Base-by-base conservation (phyloP, 345 rosid species). In the Eucalyptus marginata region DNA sequence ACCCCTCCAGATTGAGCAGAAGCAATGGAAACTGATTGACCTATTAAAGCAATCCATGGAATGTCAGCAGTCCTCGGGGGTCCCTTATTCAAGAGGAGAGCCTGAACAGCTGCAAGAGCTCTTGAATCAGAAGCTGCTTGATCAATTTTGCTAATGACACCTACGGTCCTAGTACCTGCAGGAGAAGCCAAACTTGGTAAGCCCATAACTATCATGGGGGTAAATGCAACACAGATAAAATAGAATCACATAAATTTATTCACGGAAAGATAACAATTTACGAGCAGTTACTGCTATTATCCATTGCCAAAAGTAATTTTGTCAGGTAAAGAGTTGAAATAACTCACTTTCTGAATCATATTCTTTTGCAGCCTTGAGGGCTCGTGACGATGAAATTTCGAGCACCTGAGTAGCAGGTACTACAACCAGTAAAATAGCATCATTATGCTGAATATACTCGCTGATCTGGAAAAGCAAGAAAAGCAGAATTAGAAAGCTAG, bases 81-180 rank as follows among this genome's bases (percentile, higher is more conserved):
- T 86, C 98, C 98, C 90, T 94, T 95, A 90, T 94, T 96, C 90
- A 92, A 88, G 64, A 96, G 89, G 80, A 96, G 96, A 56, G 96
- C 96, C 89, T 96, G 97, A 90, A 92, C 96, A 86, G 94, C 96
- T 87, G 97, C 95, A 91, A 95, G 90, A 27, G 95, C 96, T 94
- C 96, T 94, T 79, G 89, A 89, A 68, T 95, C 96, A 51, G 94
- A 90, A 91, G 96, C 95, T 66, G 96, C 97, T 94, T 95, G 98
- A 93, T 97, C 99, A 92, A 98, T 96, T 93, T 98, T 98, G 91
- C 98, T 96, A 87, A 98, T 98, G 87, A 97, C 92, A 64, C 99
- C 99, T 88, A 98, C 89, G 16, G 99, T 98, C 92, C 99, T 95
- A 52, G 99, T 98, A 90, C 99, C 99, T 98, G 88, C 17, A 83